Conservation (phyloP, 1,284 basidiomycete genomes). For the Cutaneotrichosporon sp. region DNA sequence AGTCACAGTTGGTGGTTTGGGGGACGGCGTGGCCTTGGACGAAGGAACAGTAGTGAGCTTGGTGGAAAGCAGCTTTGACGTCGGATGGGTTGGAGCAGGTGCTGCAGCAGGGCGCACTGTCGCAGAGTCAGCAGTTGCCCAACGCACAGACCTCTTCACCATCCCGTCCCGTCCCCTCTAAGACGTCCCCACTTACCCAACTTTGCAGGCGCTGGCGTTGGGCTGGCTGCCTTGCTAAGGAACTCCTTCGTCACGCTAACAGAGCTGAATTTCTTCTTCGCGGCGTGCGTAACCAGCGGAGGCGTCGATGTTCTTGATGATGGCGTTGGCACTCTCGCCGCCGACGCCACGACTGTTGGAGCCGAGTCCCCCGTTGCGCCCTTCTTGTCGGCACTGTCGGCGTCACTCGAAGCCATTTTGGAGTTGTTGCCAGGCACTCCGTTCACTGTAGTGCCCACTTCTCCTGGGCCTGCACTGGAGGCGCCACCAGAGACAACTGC, state of each 20-base stretch:
- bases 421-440: too few relatives aligned
- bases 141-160: background rate
- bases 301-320: conserved; percentile 42
- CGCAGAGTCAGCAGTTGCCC: conserved; percentile 4
- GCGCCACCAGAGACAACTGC: too few relatives aligned
- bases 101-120: conserved; percentile 49
- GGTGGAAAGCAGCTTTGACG: conserved; percentile 57
- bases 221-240: conserved; percentile 65
- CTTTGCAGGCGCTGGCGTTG: conserved; percentile 26
- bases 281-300: conserved; percentile 31
- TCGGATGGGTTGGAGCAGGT: conserved; percentile 47
- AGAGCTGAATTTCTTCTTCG: conserved; percentile 75
- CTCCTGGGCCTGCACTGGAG: too few relatives aligned
- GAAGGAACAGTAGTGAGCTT: conserved; percentile 14
- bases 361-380: background rate
- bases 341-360: conserved; percentile 7
- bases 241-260: conserved; percentile 92
- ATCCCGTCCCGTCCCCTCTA: too few relatives aligned
- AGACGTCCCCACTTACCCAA: conserved; percentile 5
- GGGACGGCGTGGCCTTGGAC: conserved; percentile 24
- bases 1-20: conserved; percentile 25
- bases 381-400: background rate
- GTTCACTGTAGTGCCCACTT: too few relatives aligned
- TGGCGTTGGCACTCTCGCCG: conserved; percentile 29
- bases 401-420: background rate